Conservation (phyloP, 2,329 filamentous ascomycete species). For the Fusarium piperis region DNA sequence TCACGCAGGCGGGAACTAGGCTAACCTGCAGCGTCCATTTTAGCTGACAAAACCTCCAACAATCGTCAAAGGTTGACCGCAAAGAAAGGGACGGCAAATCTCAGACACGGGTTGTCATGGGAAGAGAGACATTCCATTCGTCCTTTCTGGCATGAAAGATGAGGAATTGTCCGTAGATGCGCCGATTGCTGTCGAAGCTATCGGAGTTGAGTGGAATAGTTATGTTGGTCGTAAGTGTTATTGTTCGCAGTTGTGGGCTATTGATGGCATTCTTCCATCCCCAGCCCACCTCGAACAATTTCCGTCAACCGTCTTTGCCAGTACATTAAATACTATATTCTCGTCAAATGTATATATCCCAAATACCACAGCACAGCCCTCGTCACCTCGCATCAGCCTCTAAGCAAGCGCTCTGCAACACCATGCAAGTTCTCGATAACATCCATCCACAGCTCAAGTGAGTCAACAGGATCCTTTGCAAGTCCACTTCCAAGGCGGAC, state of each 20-base stretch:
- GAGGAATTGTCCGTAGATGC: not conserved
- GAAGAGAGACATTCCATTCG: not conserved
- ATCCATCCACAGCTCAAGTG: not conserved
- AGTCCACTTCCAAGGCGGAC: not conserved
- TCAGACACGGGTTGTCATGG: not conserved
- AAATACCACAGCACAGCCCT: not conserved
- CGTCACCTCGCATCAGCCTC: not conserved
- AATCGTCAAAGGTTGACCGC: not conserved
- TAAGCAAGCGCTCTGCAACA: not conserved
- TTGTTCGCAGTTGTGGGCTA: not conserved
- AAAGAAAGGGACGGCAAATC: not conserved
- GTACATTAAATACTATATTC: not conserved
- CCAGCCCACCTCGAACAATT: not conserved
- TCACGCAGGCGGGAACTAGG: not conserved
- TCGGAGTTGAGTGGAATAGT: not conserved
- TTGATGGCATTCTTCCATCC: not conserved
- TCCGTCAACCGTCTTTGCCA: not conserved
- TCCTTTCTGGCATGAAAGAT: not conserved
- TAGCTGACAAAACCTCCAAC: not conserved
- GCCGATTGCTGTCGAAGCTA: not conserved
- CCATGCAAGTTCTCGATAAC: not conserved
- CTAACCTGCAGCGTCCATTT: not conserved
- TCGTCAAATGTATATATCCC: not conserved
- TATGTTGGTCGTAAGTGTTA: not conserved
- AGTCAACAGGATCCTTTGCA: not conserved